Conservation (phyloP, 2,329 filamentous ascomycete genomes). For the Apiospora saccharicola region DNA sequence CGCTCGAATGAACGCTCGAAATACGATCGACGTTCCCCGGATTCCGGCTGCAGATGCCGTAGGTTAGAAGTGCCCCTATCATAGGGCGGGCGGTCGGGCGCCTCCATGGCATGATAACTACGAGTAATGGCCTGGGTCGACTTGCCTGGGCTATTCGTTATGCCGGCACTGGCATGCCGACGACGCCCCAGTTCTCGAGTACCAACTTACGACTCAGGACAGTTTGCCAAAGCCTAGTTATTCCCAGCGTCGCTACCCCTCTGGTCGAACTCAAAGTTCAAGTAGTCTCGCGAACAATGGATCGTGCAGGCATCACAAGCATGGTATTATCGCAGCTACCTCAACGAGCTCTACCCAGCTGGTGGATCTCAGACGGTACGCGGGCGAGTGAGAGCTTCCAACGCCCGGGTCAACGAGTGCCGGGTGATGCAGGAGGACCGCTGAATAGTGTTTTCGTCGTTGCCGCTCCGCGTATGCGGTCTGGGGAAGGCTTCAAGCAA, state of each 20-base stretch:
- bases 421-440: neutral
- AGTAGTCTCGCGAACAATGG: constrained; percentile 9
- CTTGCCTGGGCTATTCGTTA: neutral
- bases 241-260: neutral
- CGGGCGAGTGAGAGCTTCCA: neutral
- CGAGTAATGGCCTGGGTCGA: neutral
- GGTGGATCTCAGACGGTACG: neutral
- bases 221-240: neutral
- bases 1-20: constrained; percentile 15
- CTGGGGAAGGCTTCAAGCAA: neutral
- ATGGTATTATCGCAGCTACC: neutral
- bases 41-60: neutral
- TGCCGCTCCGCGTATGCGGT: neutral
- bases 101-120: neutral
- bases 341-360: neutral
- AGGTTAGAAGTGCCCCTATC: neutral
- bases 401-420: neutral
- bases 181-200: neutral
- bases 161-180: neutral
- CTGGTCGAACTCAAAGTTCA: neutral
- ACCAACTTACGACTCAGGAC: neutral
- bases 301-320: neutral
- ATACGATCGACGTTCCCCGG: neutral
- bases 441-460: neutral
- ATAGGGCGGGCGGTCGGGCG: neutral